phyloP scores from a whole-genome alignment of 169 alveolate genomes.

The Pseudocohnilembus persalinus region DNA sequence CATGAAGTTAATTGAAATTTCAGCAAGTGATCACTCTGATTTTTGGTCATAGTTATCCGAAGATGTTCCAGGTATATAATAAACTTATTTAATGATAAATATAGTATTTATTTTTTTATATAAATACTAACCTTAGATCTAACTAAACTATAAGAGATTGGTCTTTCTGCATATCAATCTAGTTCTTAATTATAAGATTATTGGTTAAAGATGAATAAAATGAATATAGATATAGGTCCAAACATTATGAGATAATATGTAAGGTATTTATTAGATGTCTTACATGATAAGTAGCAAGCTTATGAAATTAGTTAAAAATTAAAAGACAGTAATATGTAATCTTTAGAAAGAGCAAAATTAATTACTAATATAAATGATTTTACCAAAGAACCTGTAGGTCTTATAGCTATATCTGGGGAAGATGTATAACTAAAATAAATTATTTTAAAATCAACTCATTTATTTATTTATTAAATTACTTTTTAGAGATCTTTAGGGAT shows the following conservation, averaged over 20 bases:
- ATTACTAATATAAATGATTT: conserved; percentile 47
- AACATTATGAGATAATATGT: conserved; percentile 39
- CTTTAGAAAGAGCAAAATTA: conserved; percentile 36
- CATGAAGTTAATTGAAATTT: conserved; percentile 17
- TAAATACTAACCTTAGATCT: neutral
- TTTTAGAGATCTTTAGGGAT: conserved; percentile 27
- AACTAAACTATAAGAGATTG: conserved; percentile 37
- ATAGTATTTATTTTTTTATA: no score
- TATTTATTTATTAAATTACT: no score
- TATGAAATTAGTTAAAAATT: conserved; percentile 32
- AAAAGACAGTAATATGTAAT: conserved; percentile 14
- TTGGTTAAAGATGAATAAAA: conserved; percentile 28
- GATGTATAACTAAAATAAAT: neutral
- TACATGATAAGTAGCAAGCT: conserved; percentile 41
- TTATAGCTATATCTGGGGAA: conserved; percentile 46
- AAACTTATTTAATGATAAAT: no score
- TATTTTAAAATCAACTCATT: neutral
- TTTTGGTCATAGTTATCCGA: conserved; percentile 49
- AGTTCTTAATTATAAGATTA: conserved; percentile 23
- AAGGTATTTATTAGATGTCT: conserved; percentile 39
- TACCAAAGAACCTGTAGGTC: conserved; percentile 44
- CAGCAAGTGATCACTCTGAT: conserved; percentile 35
- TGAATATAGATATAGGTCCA: conserved; percentile 44
- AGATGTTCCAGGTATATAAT: conserved; percentile 35
- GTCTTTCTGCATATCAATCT: conserved; percentile 23